These are phyloP conservation scores for Mallotus repandus DNA, from an alignment of 441 rosid genomes.

Conservation along the genomic window DNA sequence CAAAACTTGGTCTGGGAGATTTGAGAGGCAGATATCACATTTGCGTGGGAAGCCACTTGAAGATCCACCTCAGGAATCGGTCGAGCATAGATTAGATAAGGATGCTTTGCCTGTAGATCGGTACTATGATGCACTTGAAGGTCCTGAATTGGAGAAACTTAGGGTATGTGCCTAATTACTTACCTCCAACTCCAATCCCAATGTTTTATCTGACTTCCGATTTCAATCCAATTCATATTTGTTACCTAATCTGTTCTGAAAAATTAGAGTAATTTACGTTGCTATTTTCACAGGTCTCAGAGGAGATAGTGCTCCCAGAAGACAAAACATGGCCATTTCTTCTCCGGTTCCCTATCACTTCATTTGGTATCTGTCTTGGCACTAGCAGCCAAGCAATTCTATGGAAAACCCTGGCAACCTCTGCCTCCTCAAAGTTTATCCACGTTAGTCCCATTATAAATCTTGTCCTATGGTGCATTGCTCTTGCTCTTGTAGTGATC, in stretches of 20 bases:
- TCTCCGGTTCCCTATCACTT: conserved; percentile 66
- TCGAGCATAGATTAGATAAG: conserved; percentile 30
- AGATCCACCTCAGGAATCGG: conserved; percentile 18
- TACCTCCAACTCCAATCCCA: not conserved
- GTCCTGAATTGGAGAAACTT: conserved; percentile 82
- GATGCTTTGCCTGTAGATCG: conserved; percentile 63
- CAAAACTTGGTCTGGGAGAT: conserved; percentile 86
- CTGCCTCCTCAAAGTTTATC: conserved; percentile 61
- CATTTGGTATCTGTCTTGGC: conserved; percentile 90
- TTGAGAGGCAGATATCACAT: conserved; percentile 64
- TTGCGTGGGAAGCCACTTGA: conserved; percentile 54
- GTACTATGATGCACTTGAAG: conserved; percentile 78
- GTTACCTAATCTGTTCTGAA: not conserved
- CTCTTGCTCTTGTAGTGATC: conserved; percentile 44
- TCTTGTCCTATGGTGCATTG: conserved; percentile 65
- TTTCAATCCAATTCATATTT: not conserved
- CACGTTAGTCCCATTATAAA: conserved; percentile 46
- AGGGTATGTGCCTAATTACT: conserved; percentile 42
- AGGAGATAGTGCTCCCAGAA: conserved; percentile 68
- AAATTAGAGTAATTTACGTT: not conserved
- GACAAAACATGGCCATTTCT: conserved; percentile 88
- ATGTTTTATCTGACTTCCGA: no score
- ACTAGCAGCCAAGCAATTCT: conserved; percentile 83
- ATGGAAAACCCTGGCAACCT: conserved; percentile 76
- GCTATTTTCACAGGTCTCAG: conserved; percentile 47